These are phyloP conservation scores for Prunus kanzakura DNA, from an alignment of 306 rosid genomes.

Conservation along the genomic window DNA sequence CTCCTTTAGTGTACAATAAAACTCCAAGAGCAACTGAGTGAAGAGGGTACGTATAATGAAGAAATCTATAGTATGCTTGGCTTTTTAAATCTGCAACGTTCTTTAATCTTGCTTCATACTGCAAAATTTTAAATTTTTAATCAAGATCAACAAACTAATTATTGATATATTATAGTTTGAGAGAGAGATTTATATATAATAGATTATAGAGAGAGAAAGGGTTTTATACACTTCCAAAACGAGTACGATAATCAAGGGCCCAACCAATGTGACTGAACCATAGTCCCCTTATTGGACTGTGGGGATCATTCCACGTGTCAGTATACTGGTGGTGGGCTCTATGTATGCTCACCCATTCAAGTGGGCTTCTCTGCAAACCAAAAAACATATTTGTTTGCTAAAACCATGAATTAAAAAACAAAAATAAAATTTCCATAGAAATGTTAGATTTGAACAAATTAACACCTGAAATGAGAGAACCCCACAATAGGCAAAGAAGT, in stretches of 20 bases:
- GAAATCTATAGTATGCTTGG: conserved; percentile 61
- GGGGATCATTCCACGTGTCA: neutral
- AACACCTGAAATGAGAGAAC: conserved; percentile 77
- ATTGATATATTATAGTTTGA: too few relatives aligned
- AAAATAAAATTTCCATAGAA: neutral
- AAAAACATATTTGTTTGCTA: neutral
- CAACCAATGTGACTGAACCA: conserved; percentile 1
- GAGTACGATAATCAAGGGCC: neutral
- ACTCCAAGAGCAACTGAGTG: conserved; percentile 78
- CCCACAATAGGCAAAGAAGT: conserved; percentile 73
- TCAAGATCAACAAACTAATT: too few relatives aligned
- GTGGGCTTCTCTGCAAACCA: neutral
- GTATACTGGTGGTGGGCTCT: neutral
- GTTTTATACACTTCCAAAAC: neutral
- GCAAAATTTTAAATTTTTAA: conserved; percentile 9
- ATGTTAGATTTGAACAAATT: neutral
- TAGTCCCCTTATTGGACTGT: neutral
- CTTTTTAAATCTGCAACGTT: conserved; percentile 76
- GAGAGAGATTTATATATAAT: neutral
- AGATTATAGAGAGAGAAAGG: neutral
- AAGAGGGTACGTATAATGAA: conserved; percentile 53
- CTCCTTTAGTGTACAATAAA: conserved; percentile 61
- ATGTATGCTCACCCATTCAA: neutral
- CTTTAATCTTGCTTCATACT: conserved; percentile 57
- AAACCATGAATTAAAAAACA: neutral